Conservation (phyloP, 495 filamentous ascomycete species). For the Xylaria cubensis region DNA sequence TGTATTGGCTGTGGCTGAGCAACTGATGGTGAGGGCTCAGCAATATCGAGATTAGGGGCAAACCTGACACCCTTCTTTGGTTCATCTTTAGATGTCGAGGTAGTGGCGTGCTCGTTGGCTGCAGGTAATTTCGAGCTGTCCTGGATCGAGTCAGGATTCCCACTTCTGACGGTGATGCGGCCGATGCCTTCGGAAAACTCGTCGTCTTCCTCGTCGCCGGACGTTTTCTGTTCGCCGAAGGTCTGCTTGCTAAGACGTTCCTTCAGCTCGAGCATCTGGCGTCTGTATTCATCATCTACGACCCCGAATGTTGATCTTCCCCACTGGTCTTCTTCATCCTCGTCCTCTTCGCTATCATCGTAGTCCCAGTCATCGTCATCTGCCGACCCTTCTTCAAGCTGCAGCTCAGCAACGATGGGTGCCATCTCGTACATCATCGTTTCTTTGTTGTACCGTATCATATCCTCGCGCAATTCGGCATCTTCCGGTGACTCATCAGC, state of each 20-base stretch:
- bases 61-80: constrained; percentile 80
- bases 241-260: constrained; percentile 60
- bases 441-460: constrained; percentile 86
- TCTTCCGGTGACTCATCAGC: constrained; percentile 80
- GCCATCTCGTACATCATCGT: constrained; percentile 69
- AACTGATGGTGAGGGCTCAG: constrained; percentile 47
- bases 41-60: constrained; percentile 76
- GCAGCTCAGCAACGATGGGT: constrained; percentile 89
- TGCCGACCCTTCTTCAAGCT: constrained; percentile 75
- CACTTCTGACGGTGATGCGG: constrained; percentile 43
- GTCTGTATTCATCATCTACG: constrained; percentile 68
- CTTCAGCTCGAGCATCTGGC: constrained; percentile 84
- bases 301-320: constrained; percentile 67
- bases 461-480: constrained; percentile 79
- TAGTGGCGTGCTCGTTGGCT: constrained; percentile 8
- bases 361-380: constrained; percentile 59
- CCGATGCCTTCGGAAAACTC: constrained; percentile 46
- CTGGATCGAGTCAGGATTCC: constrained; percentile 12
- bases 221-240: constrained; percentile 29
- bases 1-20: constrained; percentile 37
- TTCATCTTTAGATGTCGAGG: constrained; percentile 11
- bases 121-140: not conserved
- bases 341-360: constrained; percentile 60
- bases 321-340: constrained; percentile 65
- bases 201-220: constrained; percentile 36